Base-by-base conservation (phyloP, 106 monocot genomes). In the Gastrodia elata region DNA sequence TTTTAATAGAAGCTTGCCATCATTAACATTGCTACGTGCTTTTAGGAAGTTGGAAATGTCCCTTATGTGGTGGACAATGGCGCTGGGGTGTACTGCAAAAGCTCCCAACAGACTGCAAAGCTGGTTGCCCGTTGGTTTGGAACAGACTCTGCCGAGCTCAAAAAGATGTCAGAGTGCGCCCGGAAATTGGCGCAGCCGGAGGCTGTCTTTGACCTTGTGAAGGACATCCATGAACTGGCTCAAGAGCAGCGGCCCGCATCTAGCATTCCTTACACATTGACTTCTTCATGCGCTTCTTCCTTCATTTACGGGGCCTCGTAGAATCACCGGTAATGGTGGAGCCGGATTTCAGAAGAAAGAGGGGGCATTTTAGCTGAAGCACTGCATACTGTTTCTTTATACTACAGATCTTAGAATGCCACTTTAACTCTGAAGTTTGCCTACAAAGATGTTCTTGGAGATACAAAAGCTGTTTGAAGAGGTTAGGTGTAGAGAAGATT, bases 41-140 rank as follows among this genome's bases (percentile, higher is more conserved):
- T n/a, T 39, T 71, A 91, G 91, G 91, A 91, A 81, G 90, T 91
- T 35, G 90, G 90, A 33, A 91, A 91, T 78, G 87, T 91, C 25
- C 90, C 90, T 42, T 91, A 87, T 65, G 87, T 91, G 18, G 90
- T 91, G 0, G 80, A 87, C 74, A 91, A 87, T 30, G 87, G 90
- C 56, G 91, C 87, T 4, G 91, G 87, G 1, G 80, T 91, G 5
- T 87, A 83, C 78, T 87, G 82, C 26, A 87, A 79, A 77, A 91
- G 87, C 59, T 71, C 91, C 5, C 87, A 83, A 55, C 76, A 87
- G 76, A 91, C 91, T 7, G 87, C 87, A 7, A 76, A 38, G 3
- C 72, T 81, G 8, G 84, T 91, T 43, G 84, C 87, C 2, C 52
- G 56, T 11, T 91, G 91, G 90, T 91, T 91, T 65, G 74, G 87